These are phyloP conservation scores for Aspergillus carlsbadensis DNA, from an alignment of 495 filamentous ascomycete species.

Conservation along the genomic window DNA sequence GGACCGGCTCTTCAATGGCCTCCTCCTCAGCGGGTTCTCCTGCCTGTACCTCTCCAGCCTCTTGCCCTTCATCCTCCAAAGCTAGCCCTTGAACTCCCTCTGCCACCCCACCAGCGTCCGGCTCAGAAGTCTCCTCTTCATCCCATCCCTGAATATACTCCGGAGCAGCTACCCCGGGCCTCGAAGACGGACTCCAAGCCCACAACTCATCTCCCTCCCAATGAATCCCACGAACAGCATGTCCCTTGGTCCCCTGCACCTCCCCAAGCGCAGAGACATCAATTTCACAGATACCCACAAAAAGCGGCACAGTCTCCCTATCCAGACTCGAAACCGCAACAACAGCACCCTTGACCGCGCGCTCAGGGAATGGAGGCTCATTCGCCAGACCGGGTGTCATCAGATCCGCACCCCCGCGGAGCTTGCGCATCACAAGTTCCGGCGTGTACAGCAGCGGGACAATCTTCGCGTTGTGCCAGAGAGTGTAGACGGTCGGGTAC, in stretches of 20 bases:
- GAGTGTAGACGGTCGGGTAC: constrained; percentile 68
- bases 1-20: constrained; percentile 14
- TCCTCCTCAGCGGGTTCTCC: constrained; percentile 22
- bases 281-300: constrained; percentile 66
- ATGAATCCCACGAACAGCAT: constrained; percentile 65
- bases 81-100: constrained; percentile 40
- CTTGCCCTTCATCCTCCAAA: constrained; percentile 35
- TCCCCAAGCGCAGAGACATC: constrained; percentile 57
- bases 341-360: constrained; percentile 59
- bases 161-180: constrained; percentile 49
- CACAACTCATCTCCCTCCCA: constrained; percentile 77
- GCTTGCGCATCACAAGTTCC: constrained; percentile 59
- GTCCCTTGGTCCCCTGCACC: constrained; percentile 64
- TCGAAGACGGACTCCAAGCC: constrained; percentile 59
- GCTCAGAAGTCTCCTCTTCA: constrained; percentile 27
- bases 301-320: constrained; percentile 59
- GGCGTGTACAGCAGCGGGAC: constrained; percentile 66
- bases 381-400: constrained; percentile 72
- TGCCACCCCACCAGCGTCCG: constrained; percentile 37
- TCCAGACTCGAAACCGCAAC: constrained; percentile 67
- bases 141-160: constrained; percentile 51
- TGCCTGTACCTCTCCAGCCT: constrained; percentile 28
- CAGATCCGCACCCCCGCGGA: constrained; percentile 66
- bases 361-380: constrained; percentile 65
- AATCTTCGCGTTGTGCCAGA: constrained; percentile 64